A percentile compares a stretch with the other conserved stretches of the same genome.
These are phyloP conservation scores for Stachybotrys chartarum DNA, from an alignment of 2,329 filamentous ascomycete genomes.

Conservation along the genomic window DNA sequence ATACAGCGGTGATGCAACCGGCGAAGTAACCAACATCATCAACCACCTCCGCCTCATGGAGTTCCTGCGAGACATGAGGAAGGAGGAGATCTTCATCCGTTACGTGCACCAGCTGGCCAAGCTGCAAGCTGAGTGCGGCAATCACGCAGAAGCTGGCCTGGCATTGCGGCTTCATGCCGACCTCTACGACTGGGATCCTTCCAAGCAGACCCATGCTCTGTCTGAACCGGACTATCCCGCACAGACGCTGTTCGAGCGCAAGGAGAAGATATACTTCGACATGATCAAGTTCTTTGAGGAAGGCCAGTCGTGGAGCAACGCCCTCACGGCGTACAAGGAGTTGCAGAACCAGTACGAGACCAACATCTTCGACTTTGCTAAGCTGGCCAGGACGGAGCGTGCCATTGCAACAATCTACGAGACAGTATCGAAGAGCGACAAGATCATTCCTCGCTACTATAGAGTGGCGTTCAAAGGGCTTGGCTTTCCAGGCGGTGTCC, in stretches of 20 bases:
- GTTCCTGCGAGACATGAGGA: conserved; percentile 92
- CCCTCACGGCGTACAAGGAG: conserved; percentile 81
- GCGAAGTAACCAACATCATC: conserved; percentile 75
- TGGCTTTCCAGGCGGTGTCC: conserved; percentile 72
- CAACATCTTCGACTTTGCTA: conserved; percentile 84
- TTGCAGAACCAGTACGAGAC: conserved; percentile 86
- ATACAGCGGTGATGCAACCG: conserved; percentile 65
- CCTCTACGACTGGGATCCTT: conserved; percentile 84
- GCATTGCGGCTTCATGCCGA: conserved; percentile 87
- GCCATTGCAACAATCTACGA: conserved; percentile 93
- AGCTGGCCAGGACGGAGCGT: conserved; percentile 80
- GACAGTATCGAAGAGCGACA: conserved; percentile 74
- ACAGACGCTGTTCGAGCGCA: conserved; percentile 85
- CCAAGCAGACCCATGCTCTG: conserved; percentile 56
- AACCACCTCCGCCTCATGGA: conserved; percentile 90
- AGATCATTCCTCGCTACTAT: conserved; percentile 78
- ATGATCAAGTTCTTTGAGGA: conserved; percentile 95
- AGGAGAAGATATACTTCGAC: conserved; percentile 84
- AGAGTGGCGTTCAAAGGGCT: conserved; percentile 83
- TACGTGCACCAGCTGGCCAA: conserved; percentile 89
- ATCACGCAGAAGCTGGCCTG: conserved; percentile 81
- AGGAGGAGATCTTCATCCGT: conserved; percentile 91
- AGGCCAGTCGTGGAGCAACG: conserved; percentile 88
- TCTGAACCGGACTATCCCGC: conserved; percentile 70
- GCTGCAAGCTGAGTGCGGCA: conserved; percentile 67